These are phyloP conservation scores for Lecanicillium sp. DNA, from an alignment of 2,329 filamentous ascomycete species.

Conservation along the genomic window DNA sequence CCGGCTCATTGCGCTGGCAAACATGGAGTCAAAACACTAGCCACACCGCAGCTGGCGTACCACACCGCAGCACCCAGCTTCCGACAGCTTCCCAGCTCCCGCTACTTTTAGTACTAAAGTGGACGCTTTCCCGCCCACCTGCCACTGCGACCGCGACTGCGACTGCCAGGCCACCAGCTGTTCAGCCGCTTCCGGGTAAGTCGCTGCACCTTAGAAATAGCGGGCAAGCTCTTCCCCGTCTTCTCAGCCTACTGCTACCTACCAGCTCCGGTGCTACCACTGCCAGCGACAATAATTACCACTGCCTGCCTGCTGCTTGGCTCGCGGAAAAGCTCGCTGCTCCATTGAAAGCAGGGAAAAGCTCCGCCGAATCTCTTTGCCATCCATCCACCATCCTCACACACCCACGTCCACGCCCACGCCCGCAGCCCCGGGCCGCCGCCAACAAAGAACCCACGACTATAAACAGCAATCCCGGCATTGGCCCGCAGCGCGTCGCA, in stretches of 20 bases:
- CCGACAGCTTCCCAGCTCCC: no score
- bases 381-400: background rate
- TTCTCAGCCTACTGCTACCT: background rate
- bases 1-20: no score
- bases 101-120: no score
- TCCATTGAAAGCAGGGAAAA: no score
- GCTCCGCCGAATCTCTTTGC: slow-evolving; percentile 3
- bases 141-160: no score
- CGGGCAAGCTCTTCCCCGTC: background rate
- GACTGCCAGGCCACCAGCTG: background rate
- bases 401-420: no score
- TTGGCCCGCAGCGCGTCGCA: slow-evolving; percentile 11
- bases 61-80: no score
- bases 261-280: no score
- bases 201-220: background rate
- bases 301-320: background rate
- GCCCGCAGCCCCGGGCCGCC: no score
- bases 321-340: background rate
- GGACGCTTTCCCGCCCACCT: slow-evolving; percentile 8
- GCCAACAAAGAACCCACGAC: slow-evolving; percentile 3
- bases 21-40: no score
- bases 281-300: no score
- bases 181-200: slow-evolving; percentile 11
- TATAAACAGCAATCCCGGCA: slow-evolving; percentile 4
- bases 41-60: slow-evolving; percentile 4